These are phyloP conservation scores for Barbatosphaeria neglecta DNA, from an alignment of 495 filamentous ascomycete species.

Conservation along the genomic window DNA sequence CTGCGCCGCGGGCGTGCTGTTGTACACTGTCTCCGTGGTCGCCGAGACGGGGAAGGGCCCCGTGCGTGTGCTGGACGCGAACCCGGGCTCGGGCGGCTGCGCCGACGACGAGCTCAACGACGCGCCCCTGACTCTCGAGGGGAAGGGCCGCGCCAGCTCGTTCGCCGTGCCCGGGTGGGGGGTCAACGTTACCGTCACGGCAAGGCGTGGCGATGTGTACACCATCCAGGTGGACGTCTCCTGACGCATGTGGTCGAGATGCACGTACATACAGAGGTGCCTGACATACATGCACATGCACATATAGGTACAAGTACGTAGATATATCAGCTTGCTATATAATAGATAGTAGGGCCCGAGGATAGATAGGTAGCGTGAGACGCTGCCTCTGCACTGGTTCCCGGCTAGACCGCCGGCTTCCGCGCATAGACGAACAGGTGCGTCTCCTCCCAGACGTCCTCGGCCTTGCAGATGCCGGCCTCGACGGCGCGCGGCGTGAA, in stretches of 20 bases:
- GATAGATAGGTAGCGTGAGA: too few relatives aligned
- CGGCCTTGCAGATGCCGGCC: conserved; percentile 7
- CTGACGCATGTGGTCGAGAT: too few relatives aligned
- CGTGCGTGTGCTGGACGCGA: conserved; percentile 13
- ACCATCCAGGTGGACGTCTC: conserved; percentile 9
- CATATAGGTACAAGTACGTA: too few relatives aligned
- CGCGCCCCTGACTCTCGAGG: conserved; percentile 8
- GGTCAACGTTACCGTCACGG: conserved; percentile 8
- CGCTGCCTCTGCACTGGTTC: too few relatives aligned
- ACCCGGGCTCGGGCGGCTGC: conserved; percentile 8
- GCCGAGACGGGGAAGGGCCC: conserved; percentile 11
- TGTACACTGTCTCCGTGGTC: conserved; percentile 14
- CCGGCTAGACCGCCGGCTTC: conserved; percentile 8
- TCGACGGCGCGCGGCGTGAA: conserved; percentile 7
- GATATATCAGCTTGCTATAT: too few relatives aligned
- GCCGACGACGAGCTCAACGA: conserved; percentile 13
- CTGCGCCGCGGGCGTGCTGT: conserved; percentile 13
- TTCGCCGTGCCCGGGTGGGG: conserved; percentile 8
- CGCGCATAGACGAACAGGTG: conserved; percentile 11
- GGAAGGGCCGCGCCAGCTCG: conserved; percentile 3
- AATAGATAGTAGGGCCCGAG: too few relatives aligned
- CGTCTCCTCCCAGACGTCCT: conserved; percentile 12
- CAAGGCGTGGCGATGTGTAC: conserved; percentile 3
- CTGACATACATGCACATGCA: not conserved
- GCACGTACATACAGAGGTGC: too few relatives aligned